These are phyloP conservation scores for Bipolaris bicolor DNA, from an alignment of 2,329 filamentous ascomycete species.

Conservation along the genomic window DNA sequence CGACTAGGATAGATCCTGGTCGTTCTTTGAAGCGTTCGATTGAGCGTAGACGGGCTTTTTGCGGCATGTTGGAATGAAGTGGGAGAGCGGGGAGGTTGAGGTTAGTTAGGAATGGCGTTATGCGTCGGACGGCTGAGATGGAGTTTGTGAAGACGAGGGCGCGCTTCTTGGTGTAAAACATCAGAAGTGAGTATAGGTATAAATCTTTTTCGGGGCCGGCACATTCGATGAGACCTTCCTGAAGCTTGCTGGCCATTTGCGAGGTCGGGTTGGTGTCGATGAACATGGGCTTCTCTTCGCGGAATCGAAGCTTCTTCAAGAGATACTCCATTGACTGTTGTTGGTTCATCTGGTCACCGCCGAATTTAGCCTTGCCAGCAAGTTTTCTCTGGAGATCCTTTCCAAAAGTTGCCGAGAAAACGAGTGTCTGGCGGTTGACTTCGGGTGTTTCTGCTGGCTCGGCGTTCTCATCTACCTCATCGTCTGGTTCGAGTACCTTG, in stretches of 20 bases:
- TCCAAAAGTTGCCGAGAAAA: conserved; percentile 97
- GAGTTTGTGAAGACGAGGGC: conserved; percentile 95
- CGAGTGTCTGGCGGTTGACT: conserved; percentile 77
- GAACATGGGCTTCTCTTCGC: conserved; percentile 82
- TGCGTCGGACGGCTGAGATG: conserved; percentile 85
- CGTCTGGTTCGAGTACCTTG: conserved; percentile 73
- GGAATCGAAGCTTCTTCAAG: conserved; percentile 86
- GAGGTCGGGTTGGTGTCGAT: conserved; percentile 88
- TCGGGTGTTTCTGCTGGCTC: conserved; percentile 20
- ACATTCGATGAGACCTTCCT: conserved; percentile 91
- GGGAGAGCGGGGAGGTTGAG: conserved; percentile 77
- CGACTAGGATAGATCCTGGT: conserved; percentile 73
- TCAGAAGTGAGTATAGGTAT: conserved; percentile 85
- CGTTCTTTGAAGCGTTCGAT: conserved; percentile 84
- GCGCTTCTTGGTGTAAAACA: conserved; percentile 80
- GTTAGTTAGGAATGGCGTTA: conserved; percentile 83
- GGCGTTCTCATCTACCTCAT: conserved; percentile 55
- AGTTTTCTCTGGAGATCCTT: conserved; percentile 91
- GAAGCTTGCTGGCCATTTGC: conserved; percentile 85
- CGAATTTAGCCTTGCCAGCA: conserved; percentile 66
- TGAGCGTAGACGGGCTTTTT: conserved; percentile 92
- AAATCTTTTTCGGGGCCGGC: conserved; percentile 95
- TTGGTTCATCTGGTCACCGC: conserved; percentile 65
- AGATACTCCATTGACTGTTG: conserved; percentile 91
- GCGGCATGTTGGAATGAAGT: conserved; percentile 91